These are phyloP conservation scores for Fusarium illudens DNA, from an alignment of 2,329 filamentous ascomycete genomes.

Conservation along the genomic window DNA sequence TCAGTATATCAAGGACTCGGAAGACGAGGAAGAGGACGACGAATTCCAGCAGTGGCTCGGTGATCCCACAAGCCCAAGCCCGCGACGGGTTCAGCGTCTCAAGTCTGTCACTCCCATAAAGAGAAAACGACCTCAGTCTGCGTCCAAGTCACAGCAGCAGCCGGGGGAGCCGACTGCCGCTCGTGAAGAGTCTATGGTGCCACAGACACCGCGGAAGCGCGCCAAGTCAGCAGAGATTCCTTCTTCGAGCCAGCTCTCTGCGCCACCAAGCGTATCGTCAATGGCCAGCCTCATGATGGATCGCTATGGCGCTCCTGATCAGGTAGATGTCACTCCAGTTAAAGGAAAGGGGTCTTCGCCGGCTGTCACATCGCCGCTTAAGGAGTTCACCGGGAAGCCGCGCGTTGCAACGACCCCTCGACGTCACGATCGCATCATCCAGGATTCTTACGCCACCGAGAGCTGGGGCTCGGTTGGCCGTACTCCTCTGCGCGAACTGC, in stretches of 20 bases:
- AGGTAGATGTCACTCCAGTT: conserved; percentile 48
- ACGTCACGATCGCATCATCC: conserved; percentile 48
- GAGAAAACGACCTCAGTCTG: conserved; percentile 27
- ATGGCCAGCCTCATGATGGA: conserved; percentile 53
- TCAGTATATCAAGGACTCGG: conserved; percentile 49
- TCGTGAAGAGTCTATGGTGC: conserved; percentile 49
- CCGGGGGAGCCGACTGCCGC: conserved; percentile 1
- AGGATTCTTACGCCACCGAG: conserved; percentile 56
- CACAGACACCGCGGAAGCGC: conserved; percentile 53
- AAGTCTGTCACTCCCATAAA: conserved; percentile 16
- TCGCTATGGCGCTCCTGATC: conserved; percentile 49
- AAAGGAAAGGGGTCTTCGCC: conserved; percentile 46
- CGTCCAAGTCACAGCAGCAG: conserved; percentile 27
- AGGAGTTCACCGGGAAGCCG: conserved; percentile 33
- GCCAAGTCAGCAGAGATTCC: conserved; percentile 52
- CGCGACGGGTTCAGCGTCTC: conserved; percentile 14
- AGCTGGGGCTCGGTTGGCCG: conserved; percentile 42
- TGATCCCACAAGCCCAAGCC: conserved; percentile 42
- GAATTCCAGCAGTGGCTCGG: conserved; percentile 49
- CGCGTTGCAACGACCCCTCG: conserved; percentile 31
- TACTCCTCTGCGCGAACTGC: conserved; percentile 33
- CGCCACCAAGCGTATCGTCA: conserved; percentile 52
- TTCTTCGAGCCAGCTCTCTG: conserved; percentile 51
- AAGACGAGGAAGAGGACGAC: conserved; percentile 47
- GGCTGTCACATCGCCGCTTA: conserved; percentile 32